Evolutionary conservation across 495 filamentous ascomycete genomes (phyloP).

Genomic region (Trichoderma gamsii): DNA sequence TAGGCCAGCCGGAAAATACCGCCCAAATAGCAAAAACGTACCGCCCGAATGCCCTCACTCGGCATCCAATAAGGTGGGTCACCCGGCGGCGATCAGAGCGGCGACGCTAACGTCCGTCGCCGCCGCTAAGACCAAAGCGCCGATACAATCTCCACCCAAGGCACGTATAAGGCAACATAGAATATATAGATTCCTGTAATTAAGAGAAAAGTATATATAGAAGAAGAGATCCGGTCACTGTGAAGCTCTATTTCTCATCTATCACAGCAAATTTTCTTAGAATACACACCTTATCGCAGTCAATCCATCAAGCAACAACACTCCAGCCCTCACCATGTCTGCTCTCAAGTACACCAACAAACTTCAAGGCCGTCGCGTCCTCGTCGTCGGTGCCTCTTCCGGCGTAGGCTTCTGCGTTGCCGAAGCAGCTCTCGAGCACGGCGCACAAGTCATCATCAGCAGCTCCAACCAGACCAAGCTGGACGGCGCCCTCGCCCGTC

Average conservation of each 20-base stretch:
- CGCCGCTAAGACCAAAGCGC: conserved; percentile 7
- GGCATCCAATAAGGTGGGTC: background rate
- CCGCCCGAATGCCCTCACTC: background rate
- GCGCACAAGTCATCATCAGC: conserved; percentile 48
- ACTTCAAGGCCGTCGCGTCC: conserved; percentile 37
- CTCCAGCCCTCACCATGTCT: background rate
- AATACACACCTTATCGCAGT: no score
- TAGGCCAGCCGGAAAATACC: no score
- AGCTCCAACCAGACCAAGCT: conserved; percentile 45
- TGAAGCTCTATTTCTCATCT: background rate
- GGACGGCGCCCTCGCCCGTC: conserved; percentile 30
- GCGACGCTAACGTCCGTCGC: conserved; percentile 12
- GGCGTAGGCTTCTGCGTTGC: conserved; percentile 55
- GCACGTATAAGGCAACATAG: background rate
- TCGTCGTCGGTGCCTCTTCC: conserved; percentile 50
- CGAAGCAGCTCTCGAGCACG: conserved; percentile 42
- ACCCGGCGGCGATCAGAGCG: background rate
- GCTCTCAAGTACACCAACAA: conserved; percentile 31
- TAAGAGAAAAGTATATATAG: background rate
- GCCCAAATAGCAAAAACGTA: no score
- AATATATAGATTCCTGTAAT: background rate
- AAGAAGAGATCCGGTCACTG: no score
- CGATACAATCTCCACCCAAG: background rate
- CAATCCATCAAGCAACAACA: no score
- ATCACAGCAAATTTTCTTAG: background rate